Base-by-base conservation (phyloP, 192 early-diverging fungal species). In the Backusella macrospora region DNA sequence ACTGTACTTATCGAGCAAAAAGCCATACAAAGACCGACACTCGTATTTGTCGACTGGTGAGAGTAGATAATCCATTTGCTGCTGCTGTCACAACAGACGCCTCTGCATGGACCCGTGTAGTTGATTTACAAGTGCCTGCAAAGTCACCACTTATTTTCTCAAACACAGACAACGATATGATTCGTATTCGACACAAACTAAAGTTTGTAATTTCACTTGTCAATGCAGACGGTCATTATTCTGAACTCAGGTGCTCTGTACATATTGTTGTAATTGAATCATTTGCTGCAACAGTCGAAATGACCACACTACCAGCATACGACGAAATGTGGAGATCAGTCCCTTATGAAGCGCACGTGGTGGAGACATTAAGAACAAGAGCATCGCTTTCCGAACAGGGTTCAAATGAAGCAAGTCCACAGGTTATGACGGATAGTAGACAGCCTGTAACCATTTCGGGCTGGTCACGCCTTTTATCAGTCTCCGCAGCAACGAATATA, bases 1-100 rank as follows among this genome's bases (percentile, higher is more conserved):
- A 87, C 48, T 73, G 76, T n/a, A 80, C 87, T 1, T 88, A 85
- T 68, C 79, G 75, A 5, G 68, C 76, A 0, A 80, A 75, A 9
- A 59, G 75, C 14, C 39, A 79, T 9, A 21, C 63, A 18, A 80
- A 79, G 65, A 76, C 68, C 0, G 75, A 75, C 34, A 40, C 64
- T 23, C 76, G 72, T 43, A 67, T 72, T 37, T n/a, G 78, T 13
- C 47, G 23, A 13, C 26, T 26, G 44, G 64, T 63, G n/a, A 23
- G 47, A 34, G 55, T 59, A 9, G 62, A 71, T n/a, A 48, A 75
- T 9, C 67, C 71, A 12, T 67, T 76, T 34, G 12, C 67, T 5
- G 46, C 23, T 7, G 13, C 26, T 13, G 10, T 55, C 0, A 8
- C 16, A 5, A 52, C 38, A 6, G 21, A 66, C 6, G 73, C 18